phyloP scores from a whole-genome alignment of 495 filamentous ascomycete genomes.

The Tuber melanosporum region DNA sequence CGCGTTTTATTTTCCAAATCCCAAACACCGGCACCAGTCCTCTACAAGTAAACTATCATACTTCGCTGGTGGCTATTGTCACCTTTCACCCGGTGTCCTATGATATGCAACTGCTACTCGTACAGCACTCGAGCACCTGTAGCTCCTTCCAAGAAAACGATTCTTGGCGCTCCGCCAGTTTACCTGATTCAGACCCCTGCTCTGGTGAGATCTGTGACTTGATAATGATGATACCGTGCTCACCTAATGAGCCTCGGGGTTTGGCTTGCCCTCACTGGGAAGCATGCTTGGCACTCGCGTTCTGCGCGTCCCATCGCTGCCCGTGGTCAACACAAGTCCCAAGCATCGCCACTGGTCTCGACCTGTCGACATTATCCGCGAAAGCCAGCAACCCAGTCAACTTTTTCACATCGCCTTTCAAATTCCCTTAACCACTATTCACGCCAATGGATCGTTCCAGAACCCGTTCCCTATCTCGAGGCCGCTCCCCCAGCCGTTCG shows the following conservation, averaged over 20 bases:
- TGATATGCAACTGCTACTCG: no score
- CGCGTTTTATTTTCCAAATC: neutral
- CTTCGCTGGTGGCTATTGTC: neutral
- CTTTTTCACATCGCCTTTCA: neutral
- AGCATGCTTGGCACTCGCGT: slow-evolving; percentile 3
- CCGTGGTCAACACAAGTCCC: neutral
- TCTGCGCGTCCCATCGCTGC: slow-evolving; percentile 2
- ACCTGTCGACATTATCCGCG: neutral
- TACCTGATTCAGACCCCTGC: neutral
- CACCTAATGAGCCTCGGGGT: neutral
- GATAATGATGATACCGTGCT: neutral
- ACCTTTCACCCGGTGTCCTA: neutral
- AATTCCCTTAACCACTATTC: neutral
- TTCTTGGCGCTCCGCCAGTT: neutral
- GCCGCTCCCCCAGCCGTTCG: slow-evolving; percentile 33
- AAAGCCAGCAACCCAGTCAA: neutral
- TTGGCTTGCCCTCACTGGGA: neutral
- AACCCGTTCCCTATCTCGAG: slow-evolving; percentile 16
- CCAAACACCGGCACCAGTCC: neutral
- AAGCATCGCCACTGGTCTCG: neutral
- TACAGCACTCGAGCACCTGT: no score
- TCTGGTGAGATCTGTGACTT: neutral
- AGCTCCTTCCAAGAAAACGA: neutral
- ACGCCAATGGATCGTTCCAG: slow-evolving; percentile 27
- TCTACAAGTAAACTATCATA: no score